Conservation (phyloP, 768 basidiomycete genomes). For the Kwoniella heveanensis region DNA sequence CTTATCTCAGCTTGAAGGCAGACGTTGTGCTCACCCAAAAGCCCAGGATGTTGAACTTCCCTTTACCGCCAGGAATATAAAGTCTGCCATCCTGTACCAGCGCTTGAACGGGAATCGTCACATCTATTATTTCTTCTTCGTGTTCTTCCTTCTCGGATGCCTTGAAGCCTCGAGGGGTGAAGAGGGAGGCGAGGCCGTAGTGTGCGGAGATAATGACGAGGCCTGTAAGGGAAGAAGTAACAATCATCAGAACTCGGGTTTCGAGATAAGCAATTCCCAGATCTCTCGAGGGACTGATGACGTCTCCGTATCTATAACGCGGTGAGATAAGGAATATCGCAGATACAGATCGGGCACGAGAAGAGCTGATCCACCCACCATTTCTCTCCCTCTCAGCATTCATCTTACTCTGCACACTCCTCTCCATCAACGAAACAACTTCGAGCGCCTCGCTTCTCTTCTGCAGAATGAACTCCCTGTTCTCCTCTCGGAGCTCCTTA, state of each 20-base stretch:
- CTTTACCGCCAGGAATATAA: constrained; percentile 71
- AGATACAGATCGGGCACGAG: too few relatives aligned
- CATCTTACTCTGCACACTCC: constrained; percentile 67
- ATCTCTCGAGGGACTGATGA: too few relatives aligned
- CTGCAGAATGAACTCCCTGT: constrained; percentile 68
- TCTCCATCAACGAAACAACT: constrained; percentile 66
- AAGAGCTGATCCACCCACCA: constrained; percentile 64
- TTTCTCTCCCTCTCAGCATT: constrained; percentile 67
- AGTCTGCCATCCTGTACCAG: constrained; percentile 77
- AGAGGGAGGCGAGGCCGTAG: constrained; percentile 64
- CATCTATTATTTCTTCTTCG: constrained; percentile 68
- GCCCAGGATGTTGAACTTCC: constrained; percentile 81
- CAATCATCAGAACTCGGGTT: neutral
- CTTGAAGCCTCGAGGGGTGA: constrained; percentile 46
- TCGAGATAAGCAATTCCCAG: too few relatives aligned
- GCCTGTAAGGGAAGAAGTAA: constrained; percentile 59
- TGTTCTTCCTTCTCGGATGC: constrained; percentile 57
- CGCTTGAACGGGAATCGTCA: constrained; percentile 78
- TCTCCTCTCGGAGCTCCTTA: constrained; percentile 65
- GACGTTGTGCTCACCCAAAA: constrained; percentile 62
- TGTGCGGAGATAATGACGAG: constrained; percentile 74
- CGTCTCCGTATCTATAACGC: too few relatives aligned
- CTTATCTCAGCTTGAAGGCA: too few relatives aligned
- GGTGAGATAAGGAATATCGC: too few relatives aligned
- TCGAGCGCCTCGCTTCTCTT: constrained; percentile 68